Percentiles rank a stretch among this genome's conserved stretches.
These are phyloP conservation scores for Mikania micrantha DNA, from an alignment of 129 eudicot genomes.

Conservation along the genomic window DNA sequence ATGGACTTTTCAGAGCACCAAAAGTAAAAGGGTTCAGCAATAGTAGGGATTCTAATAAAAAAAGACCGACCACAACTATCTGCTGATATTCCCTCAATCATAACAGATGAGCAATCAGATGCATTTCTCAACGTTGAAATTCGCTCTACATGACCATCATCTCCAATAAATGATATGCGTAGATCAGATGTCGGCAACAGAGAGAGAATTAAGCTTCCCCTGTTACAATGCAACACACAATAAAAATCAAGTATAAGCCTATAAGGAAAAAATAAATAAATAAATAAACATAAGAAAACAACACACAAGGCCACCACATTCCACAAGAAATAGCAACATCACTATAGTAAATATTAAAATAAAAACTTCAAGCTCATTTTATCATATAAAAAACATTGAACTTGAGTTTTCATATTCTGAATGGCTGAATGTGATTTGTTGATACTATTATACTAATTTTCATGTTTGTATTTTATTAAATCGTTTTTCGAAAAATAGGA, in stretches of 20 bases:
- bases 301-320: not conserved
- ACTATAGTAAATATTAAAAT: not conserved
- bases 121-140: constrained; percentile 47
- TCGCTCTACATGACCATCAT: constrained; percentile 64
- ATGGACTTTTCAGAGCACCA: constrained; percentile 93
- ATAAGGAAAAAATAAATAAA: not conserved
- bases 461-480: not conserved
- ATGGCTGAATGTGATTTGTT: not conserved
- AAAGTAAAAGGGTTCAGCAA: constrained; percentile 38
- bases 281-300: too few relatives aligned
- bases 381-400: not conserved
- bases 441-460: not conserved
- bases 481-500: not conserved
- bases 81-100: constrained; percentile 56
- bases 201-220: constrained; percentile 71
- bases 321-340: not conserved
- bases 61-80: constrained; percentile 87
- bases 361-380: not conserved
- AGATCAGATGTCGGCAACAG: constrained; percentile 81
- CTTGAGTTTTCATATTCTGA: not conserved
- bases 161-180: constrained; percentile 70
- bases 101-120: constrained; percentile 38
- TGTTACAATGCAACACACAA: constrained; percentile 29
- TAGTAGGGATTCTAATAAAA: constrained; percentile 30
- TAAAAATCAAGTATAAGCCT: constrained; percentile 10